phyloP scores from a whole-genome alignment of 2,329 filamentous ascomycete species.

The Exophiala mesophila region DNA sequence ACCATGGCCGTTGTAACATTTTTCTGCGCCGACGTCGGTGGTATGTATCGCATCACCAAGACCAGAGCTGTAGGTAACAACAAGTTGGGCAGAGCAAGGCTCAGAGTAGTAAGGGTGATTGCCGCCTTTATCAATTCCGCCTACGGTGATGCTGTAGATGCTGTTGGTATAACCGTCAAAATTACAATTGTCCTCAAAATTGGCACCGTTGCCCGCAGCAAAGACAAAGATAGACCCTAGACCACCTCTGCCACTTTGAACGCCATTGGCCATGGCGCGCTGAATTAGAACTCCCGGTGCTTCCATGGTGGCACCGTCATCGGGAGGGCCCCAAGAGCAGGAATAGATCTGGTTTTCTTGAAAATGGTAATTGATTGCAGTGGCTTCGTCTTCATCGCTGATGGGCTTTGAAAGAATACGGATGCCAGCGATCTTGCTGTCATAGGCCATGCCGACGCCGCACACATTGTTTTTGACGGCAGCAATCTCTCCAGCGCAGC shows the following conservation, averaged over 20 bases:
- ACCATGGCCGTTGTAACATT: conserved; percentile 77
- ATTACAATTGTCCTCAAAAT: conserved; percentile 90
- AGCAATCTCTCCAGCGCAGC: conserved; percentile 90
- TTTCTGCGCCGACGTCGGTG: conserved; percentile 81
- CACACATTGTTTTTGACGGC: conserved; percentile 91
- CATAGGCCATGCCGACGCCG: conserved; percentile 91
- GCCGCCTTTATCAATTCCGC: conserved; percentile 81
- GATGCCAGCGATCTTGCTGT: conserved; percentile 83
- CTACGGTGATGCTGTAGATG: conserved; percentile 97
- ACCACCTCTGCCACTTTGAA: conserved; percentile 79
- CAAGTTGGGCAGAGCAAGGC: conserved; percentile 88
- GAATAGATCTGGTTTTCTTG: conserved; percentile 96
- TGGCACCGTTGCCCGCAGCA: conserved; percentile 89
- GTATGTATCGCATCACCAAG: conserved; percentile 87
- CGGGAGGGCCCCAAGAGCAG: conserved; percentile 95
- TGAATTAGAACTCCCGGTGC: conserved; percentile 83
- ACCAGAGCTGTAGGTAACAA: conserved; percentile 95
- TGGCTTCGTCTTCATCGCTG: conserved; percentile 84
- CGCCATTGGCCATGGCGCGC: conserved; percentile 83
- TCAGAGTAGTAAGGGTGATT: conserved; percentile 95
- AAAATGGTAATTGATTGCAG: conserved; percentile 86
- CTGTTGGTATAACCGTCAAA: conserved; percentile 99
- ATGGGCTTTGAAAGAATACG: conserved; percentile 90
- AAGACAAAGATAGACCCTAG: conserved; percentile 93
- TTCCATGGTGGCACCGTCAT: conserved; percentile 92